Evolutionary conservation across 1,139 yeast species (phyloP).

Genomic region (Pichia terricola): DNA sequence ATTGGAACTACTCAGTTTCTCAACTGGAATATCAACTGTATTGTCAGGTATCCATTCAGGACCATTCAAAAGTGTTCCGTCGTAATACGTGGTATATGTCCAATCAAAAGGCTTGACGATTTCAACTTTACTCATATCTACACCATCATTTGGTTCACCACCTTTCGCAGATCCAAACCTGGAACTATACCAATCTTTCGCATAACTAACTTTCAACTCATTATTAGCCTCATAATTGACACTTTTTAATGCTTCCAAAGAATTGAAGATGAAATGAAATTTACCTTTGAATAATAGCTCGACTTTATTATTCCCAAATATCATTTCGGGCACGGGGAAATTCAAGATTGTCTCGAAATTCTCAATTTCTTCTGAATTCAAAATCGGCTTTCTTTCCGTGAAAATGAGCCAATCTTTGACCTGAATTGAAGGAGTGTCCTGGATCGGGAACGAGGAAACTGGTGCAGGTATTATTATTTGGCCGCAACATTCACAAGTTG

Average conservation of each 20-base stretch:
- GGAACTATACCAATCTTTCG: slow-evolving; percentile 78
- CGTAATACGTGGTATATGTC: slow-evolving; percentile 83
- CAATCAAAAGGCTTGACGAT: slow-evolving; percentile 84
- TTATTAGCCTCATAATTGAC: slow-evolving; percentile 41
- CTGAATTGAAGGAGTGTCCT: slow-evolving; percentile 56
- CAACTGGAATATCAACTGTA: slow-evolving; percentile 48
- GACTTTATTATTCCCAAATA: slow-evolving; percentile 83
- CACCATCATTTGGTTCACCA: background rate
- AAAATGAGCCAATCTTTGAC: slow-evolving; percentile 63
- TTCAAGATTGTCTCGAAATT: slow-evolving; percentile 49
- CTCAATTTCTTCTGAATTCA: slow-evolving; percentile 68
- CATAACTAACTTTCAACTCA: slow-evolving; percentile 65
- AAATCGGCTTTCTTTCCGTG: slow-evolving; percentile 68
- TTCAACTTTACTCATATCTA: slow-evolving; percentile 32
- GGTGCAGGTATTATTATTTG: slow-evolving; percentile 68
- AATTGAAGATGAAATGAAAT: slow-evolving; percentile 49
- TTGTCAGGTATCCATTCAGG: slow-evolving; percentile 15
- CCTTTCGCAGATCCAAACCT: slow-evolving; percentile 33
- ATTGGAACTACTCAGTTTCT: slow-evolving; percentile 57
- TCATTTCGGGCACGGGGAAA: slow-evolving; percentile 94
- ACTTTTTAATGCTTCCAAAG: slow-evolving; percentile 68
- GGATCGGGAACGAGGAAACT: slow-evolving; percentile 48
- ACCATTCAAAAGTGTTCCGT: slow-evolving; percentile 39
- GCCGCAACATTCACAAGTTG: slow-evolving; percentile 55
- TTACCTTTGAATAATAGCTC: slow-evolving; percentile 24